Evolutionary conservation across 2,329 filamentous ascomycete genomes (phyloP), one percentile per base, ranked within the genome.

Genomic region (Alternaria angustiovoidea): DNA sequence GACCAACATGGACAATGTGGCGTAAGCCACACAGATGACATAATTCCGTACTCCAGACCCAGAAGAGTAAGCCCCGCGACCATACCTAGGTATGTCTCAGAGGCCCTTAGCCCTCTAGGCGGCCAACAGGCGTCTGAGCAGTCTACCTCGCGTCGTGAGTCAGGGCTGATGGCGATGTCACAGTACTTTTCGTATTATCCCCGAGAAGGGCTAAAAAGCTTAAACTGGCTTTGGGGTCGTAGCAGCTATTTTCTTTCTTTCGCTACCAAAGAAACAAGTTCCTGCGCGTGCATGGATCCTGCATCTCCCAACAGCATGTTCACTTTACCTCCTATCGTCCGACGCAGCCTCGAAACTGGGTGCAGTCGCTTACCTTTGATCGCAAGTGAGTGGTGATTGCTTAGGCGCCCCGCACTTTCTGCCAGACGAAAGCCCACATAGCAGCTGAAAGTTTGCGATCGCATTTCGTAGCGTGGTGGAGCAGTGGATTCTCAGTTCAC

Each of bases 201-300:
- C 30, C 46, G 20, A 49, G 46, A 26, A n/a, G 32, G 14, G 20
- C 20, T 8, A 38, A 42, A 22, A 26, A 26, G 39, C 39, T 34
- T 26, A 26, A 42, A 16, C n/a, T 26, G 16, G 24, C 24, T 11
- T 28, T 14, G 18, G 39, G 9, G 16, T 32, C 39, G 14, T 44
- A 43, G 20, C 39, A 53, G 39, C 39, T 53, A 26, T 44, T 34
- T 7, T 52, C 12, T 9, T 34, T 20, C 7, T 22, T 38, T 54
- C 56, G 51, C 57, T 59, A 55, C 51, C 57, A 44, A 24, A 11
- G 32, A 26, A 26, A 14, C 54, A 34, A 55, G 41, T 12, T 26
- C 28, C 24, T 57, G 43, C 43, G 7, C 36, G 18, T 39, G 22
- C 53, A 55, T 16, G 53, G 36, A 41, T 49, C 26, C n/a, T 16